Evolutionary conservation across 768 basidiomycete genomes (phyloP).

Genomic region (Boletus tomentosulus): DNA sequence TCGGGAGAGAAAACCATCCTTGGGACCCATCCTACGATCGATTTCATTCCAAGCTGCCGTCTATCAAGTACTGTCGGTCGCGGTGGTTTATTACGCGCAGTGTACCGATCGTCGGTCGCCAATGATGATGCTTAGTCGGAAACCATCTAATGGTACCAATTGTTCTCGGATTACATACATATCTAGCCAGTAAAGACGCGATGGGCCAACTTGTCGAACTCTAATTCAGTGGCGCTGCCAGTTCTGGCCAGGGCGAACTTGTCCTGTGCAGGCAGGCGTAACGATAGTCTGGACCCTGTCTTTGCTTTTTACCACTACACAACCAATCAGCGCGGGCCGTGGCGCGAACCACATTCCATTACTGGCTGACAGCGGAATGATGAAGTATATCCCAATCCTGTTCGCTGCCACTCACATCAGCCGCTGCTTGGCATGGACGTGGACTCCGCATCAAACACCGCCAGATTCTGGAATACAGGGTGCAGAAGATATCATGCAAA

Average conservation of each 20-base stretch:
- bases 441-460: conserved; percentile 25
- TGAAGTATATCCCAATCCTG: conserved; percentile 9
- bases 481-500: conserved; percentile 9
- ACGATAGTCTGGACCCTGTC: not conserved
- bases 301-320: not conserved
- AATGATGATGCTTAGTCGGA: not conserved
- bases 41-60: not conserved
- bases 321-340: not conserved
- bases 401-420: conserved; percentile 10
- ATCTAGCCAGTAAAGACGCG: not conserved
- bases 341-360: not conserved
- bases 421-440: conserved; percentile 25
- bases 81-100: not conserved
- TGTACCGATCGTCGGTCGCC: not conserved
- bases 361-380: conserved; percentile 1
- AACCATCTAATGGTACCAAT: not conserved
- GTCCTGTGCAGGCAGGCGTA: not conserved
- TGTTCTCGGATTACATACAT: not conserved
- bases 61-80: not conserved
- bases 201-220: not conserved
- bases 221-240: not conserved
- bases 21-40: not conserved
- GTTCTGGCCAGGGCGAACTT: no score
- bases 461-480: conserved; percentile 3
- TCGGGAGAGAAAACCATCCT: no score